Percentiles rank a stretch among this genome's conserved stretches.
Conservation (phyloP, 2,329 filamentous ascomycete genomes). For the Cordyceps cicadae region DNA sequence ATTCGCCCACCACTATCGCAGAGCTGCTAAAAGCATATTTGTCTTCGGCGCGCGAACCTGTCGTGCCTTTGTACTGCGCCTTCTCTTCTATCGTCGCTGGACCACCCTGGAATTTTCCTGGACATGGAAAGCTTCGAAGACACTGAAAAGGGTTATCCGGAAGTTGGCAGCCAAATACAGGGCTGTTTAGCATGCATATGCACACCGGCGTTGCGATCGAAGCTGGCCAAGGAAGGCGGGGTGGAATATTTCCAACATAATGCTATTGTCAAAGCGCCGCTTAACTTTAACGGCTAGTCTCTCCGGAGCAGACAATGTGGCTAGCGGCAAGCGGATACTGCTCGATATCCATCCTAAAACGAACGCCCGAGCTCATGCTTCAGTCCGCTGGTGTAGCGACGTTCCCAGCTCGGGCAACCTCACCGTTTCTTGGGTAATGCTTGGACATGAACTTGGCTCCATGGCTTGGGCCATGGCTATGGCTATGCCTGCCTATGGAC, state of each 20-base stretch:
- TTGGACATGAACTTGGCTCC: neutral
- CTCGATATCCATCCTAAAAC: neutral
- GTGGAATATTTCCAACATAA: neutral
- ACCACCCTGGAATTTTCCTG: neutral
- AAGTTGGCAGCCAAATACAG: neutral
- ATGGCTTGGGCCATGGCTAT: neutral
- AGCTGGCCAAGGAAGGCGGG: neutral
- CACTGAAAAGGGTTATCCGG: neutral
- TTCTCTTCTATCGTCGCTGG: no score
- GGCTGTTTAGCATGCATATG: no score
- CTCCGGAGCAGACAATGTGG: neutral
- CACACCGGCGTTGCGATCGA: neutral
- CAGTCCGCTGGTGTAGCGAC: neutral
- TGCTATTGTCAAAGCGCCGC: constrained; percentile 3
- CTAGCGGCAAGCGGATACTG: neutral
- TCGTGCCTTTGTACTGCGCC: neutral
- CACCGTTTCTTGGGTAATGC: neutral
- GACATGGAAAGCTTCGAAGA: no score
- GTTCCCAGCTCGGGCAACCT: neutral
- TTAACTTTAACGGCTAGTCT: neutral
- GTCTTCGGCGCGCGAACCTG: neutral
- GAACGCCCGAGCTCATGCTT: constrained; percentile 2
- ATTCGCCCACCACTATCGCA: neutral
- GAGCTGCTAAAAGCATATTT: neutral
- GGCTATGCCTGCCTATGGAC: neutral